Evolutionary conservation across 257 asterid species (phyloP).

Genomic region (Scutellaria baicalensis): DNA sequence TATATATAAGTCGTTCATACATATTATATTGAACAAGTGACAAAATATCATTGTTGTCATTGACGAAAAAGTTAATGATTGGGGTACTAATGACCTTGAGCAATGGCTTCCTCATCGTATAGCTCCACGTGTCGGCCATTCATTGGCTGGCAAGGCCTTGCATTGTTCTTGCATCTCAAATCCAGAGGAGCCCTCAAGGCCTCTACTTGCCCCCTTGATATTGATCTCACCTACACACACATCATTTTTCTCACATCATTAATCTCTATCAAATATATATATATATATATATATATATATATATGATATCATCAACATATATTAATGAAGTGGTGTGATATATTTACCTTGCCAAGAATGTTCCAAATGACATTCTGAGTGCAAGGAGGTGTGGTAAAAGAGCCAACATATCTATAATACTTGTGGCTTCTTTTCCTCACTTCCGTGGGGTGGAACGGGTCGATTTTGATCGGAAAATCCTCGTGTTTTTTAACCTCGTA

Average conservation of each 20-base stretch:
- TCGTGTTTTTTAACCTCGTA: conserved; percentile 18
- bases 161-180: conserved; percentile 44
- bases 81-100: not conserved
- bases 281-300: not conserved
- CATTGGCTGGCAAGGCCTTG: conserved; percentile 62
- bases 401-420: conserved; percentile 63
- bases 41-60: not conserved
- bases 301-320: not conserved
- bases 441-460: conserved; percentile 43
- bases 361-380: conserved; percentile 53
- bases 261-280: not conserved
- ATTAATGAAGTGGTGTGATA: not conserved
- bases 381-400: conserved; percentile 84
- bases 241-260: not conserved
- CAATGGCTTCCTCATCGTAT: conserved; percentile 18
- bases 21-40: not conserved
- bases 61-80: not conserved
- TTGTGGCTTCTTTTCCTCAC: conserved; percentile 39
- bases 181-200: conserved; percentile 53
- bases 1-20: too few relatives aligned
- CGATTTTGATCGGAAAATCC: conserved; percentile 26
- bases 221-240: conserved; percentile 43
- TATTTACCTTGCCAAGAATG: conserved; percentile 50
- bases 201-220: conserved; percentile 40
- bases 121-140: conserved; percentile 55